phyloP scores from a whole-genome alignment of 2,329 filamentous ascomycete genomes.

The Remersonia thermophila region DNA sequence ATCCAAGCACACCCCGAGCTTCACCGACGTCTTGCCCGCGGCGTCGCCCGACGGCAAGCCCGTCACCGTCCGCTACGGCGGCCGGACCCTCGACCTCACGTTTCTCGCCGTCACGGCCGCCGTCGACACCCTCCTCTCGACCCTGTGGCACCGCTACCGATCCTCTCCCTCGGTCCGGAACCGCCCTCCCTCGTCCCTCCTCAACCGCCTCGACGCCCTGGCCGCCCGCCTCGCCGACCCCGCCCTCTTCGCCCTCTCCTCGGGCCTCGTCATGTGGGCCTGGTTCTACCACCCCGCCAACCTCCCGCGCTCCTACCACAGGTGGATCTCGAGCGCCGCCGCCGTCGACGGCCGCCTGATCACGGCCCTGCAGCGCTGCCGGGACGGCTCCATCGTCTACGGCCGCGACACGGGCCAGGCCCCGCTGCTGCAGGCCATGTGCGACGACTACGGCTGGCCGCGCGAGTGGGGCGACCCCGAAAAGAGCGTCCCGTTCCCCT shows the following conservation, averaged over 20 bases:
- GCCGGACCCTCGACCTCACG: conserved; percentile 69
- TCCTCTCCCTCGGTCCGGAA: no score
- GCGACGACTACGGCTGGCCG: conserved; percentile 56
- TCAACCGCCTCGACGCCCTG: conserved; percentile 22
- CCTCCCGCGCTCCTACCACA: conserved; percentile 62
- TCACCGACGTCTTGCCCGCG: conserved; percentile 28
- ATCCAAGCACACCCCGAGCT: conserved; percentile 35
- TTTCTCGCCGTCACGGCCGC: conserved; percentile 66
- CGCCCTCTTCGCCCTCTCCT: conserved; percentile 57
- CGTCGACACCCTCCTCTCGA: conserved; percentile 55
- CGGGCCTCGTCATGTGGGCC: conserved; percentile 73
- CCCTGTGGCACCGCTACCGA: conserved; percentile 46
- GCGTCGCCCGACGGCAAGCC: conserved; percentile 12
- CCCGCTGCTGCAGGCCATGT: conserved; percentile 57
- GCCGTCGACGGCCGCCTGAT: conserved; percentile 64
- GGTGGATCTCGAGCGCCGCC: conserved; percentile 71
- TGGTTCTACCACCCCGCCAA: conserved; percentile 68
- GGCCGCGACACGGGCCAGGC: conserved; percentile 61
- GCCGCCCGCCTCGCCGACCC: conserved; percentile 46
- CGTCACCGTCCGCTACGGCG: conserved; percentile 34
- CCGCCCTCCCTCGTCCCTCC: no score
- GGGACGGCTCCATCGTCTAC: conserved; percentile 53
- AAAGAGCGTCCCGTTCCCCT: conserved; percentile 60
- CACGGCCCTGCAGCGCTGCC: conserved; percentile 56
- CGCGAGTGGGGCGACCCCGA: conserved; percentile 61